These are phyloP conservation scores for Eutreptiella sp. DNA, from an alignment of 208 protist species.

Conservation along the genomic window DNA sequence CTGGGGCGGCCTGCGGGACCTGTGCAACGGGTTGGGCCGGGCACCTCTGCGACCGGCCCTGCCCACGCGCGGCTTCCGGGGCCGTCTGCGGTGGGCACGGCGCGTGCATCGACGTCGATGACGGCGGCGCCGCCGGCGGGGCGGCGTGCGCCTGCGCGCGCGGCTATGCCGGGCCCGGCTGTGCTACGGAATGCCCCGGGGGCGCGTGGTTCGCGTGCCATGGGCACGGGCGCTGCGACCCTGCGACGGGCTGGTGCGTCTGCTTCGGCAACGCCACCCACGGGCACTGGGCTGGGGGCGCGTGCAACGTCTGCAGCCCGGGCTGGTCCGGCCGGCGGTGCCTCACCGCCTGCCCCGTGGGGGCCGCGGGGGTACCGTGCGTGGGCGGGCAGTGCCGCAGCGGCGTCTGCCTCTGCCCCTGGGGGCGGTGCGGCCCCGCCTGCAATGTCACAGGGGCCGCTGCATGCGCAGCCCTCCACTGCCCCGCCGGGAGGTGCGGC, in stretches of 20 bases:
- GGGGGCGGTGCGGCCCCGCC: no score
- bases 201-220: background rate
- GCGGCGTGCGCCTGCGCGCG: background rate
- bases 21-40: no score
- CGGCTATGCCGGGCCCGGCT: no score
- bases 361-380: no score
- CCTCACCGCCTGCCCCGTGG: no score
- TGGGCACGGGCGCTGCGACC: background rate
- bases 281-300: background rate
- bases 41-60: background rate
- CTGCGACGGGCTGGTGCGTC: background rate
- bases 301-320: background rate
- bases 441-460: no score
- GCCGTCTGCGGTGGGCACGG: constrained; percentile 20
- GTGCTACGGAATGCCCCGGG: no score
- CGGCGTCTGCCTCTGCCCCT: no score
- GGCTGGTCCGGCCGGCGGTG: background rate
- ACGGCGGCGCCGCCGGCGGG: background rate
- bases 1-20: no score
- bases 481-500: background rate
- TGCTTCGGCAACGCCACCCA: constrained; percentile 1
- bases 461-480: no score
- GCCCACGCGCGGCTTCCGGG: constrained; percentile 14
- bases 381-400: no score
- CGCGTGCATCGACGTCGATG: background rate